Conservation (phyloP, 1,139 yeast genomes). For the Geotrichum candidum region DNA sequence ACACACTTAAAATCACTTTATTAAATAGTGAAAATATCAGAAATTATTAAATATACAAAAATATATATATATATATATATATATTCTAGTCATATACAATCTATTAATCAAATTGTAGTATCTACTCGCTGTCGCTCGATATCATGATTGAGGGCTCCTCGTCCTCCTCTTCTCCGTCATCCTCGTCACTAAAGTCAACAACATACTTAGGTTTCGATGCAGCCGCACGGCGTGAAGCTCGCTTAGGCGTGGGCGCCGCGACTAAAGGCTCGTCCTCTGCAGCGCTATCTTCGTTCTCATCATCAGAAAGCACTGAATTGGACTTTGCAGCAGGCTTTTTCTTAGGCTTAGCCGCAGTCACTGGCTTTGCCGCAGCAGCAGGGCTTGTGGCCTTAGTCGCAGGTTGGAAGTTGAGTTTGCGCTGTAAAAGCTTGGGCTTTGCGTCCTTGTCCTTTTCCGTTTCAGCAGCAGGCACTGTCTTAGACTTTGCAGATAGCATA, state of each 20-base stretch:
- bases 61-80: background rate
- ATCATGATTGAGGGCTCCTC: constrained; percentile 2
- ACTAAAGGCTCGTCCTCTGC: background rate
- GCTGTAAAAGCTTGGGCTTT: background rate
- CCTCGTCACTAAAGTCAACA: background rate
- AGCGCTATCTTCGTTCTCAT: background rate
- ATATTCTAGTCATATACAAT: background rate
- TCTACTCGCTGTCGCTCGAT: background rate
- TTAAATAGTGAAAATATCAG: too few species aligned
- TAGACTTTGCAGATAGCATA: background rate
- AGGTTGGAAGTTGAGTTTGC: background rate
- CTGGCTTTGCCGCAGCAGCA: background rate
- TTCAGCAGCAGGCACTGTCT: background rate
- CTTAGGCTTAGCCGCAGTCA: background rate
- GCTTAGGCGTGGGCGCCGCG: background rate
- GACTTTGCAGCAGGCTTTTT: background rate
- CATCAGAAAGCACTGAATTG: background rate
- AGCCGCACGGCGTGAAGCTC: constrained; percentile 9
- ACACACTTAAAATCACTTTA: background rate
- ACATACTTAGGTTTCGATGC: constrained; percentile 11
- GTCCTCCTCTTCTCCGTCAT: constrained; percentile 7
- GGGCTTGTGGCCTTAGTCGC: background rate
- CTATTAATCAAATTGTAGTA: background rate
- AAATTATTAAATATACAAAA: background rate
- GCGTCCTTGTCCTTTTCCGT: background rate